A percentile compares a stretch with the other conserved stretches of the same genome.
phyloP scores from a whole-genome alignment of 2,329 filamentous ascomycete genomes.

The Parasarocladium wereldwijsianum region DNA sequence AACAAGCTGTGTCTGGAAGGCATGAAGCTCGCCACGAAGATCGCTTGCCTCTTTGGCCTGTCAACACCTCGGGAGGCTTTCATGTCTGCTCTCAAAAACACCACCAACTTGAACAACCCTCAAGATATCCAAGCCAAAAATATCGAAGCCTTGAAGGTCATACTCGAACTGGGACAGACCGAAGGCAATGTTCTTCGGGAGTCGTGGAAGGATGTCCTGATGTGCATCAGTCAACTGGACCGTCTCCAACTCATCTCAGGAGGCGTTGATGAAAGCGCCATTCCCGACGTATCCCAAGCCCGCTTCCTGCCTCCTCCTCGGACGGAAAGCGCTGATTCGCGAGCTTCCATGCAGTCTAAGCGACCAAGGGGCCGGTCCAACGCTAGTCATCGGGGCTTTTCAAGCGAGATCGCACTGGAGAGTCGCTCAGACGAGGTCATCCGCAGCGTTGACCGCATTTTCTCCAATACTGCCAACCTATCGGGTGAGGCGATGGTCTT shows the following conservation, averaged over 20 bases:
- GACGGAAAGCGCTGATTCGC: constrained; percentile 37
- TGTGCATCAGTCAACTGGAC: constrained; percentile 91
- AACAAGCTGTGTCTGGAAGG: constrained; percentile 90
- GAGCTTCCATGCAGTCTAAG: constrained; percentile 52
- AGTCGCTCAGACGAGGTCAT: constrained; percentile 87
- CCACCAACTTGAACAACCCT: constrained; percentile 90
- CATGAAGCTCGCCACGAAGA: constrained; percentile 83
- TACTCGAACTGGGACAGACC: constrained; percentile 82
- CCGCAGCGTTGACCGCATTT: constrained; percentile 86
- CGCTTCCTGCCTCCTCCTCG: constrained; percentile 51
- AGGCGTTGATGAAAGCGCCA: constrained; percentile 80
- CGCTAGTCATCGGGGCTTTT: constrained; percentile 49
- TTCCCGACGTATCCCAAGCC: constrained; percentile 83
- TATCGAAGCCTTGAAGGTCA: constrained; percentile 79
- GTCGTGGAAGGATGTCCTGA: constrained; percentile 91
- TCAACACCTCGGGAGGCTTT: constrained; percentile 92
- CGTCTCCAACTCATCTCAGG: constrained; percentile 88
- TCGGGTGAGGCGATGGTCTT: constrained; percentile 90
- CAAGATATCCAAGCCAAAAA: constrained; percentile 95
- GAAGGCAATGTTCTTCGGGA: constrained; percentile 81
- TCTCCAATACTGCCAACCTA: constrained; percentile 87
- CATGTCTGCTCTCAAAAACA: constrained; percentile 80
- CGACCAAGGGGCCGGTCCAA: constrained; percentile 33
- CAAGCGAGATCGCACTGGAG: constrained; percentile 74
- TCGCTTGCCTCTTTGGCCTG: constrained; percentile 85